Base-by-base conservation (phyloP, 164 flowering plant species). In the Kalanchoe fedtschenkoi region DNA sequence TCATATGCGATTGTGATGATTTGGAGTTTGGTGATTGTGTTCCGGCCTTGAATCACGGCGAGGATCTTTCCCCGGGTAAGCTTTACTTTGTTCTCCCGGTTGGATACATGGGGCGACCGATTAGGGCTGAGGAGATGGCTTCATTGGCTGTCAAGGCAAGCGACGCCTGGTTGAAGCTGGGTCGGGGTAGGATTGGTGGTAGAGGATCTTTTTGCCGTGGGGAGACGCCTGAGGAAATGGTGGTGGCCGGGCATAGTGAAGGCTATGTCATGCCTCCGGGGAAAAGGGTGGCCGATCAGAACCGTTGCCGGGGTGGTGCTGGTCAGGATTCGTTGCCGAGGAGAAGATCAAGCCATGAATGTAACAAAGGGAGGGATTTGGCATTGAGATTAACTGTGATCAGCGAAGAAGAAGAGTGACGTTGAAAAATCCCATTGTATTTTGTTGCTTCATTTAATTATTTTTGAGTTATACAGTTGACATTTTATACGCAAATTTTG, bases 111-210 rank as follows among this genome's bases (percentile, higher is more conserved):
- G 59, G 58, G 34, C 69, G 65, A 1, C 86, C 81, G 7, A 66
- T 91, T 2, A 76, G 71, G 70, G 76, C 89, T 15, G 81, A 83
- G 58, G 90, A 85, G 53, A 84, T 91, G 88, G 96, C 96, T 6
- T 89, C 96, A 62, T 75, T 91, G 79, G 95, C 97, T 1, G 96
- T 85, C 0, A 85, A 85, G 58, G 96, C 97, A 8, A 89, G 86
- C 69, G 66, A 81, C 9, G 81, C 81, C 0, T 61, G 82, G 51
- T 68, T 72, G 70, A 81, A 75, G 34, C 66, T 71, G n/a, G n/a
- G n/a, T 41, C 68, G 67, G 5, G 73, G 61, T 0, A 73, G 73
- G 14, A 74, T 72, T 64, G 71, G 64, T 51, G 69, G 75, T 65
- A 68, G 53, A 72, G 63, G 35, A 5, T 46, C 32, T 44, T 66